Base-by-base conservation (phyloP, 352 stramenopile species). In the Globisporangium uncinulatum region DNA sequence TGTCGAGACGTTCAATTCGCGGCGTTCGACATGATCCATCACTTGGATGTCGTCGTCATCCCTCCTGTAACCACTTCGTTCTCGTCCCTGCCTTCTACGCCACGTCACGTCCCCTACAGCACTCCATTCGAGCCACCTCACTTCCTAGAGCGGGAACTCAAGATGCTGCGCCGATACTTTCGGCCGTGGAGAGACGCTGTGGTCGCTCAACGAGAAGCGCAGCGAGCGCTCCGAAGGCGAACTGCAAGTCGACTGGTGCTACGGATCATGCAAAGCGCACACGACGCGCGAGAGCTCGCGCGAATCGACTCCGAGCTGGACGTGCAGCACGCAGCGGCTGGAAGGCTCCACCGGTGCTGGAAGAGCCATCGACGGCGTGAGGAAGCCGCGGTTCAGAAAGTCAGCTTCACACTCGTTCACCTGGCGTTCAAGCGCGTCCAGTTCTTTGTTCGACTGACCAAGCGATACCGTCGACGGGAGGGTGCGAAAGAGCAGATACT, bases 131-230 rank as follows among this genome's bases (percentile, higher is more conserved):
- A 63, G 19, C 32, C 50, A 1, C 66, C 67, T 1, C 62, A 66
- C 24, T 90, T 73, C 51, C 47, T 88, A 46, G 74, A 90, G 54
- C 63, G 74, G 9, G 80, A 90, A 42, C 59, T 90, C 46, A 90
- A 90, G 55, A 75, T 82, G 61, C 59, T 90, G 31, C 76, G 78
- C 13, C 76, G 80, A 6, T 84, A 73, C 48, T 75, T 87, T 15
- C 54, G 58, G 1, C 58, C 50, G 3, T 90, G 80, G 80, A 68
- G 59, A 15, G 44, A 57, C 3, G 66, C 61, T 15, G 55, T 66
- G 20, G 11, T 47, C 6, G 29, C 69, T 10, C 67, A 67, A 36
- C 62, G 54, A 43, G 39, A 49, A 50, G 59, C 64, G 6, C 73
- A 68, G 31, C 13, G 44, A n/a, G n/a, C 60, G 4, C 50, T 84